Evolutionary conservation across 495 filamentous ascomycete species (phyloP).

Genomic region (Staphylotrichum longicolle): DNA sequence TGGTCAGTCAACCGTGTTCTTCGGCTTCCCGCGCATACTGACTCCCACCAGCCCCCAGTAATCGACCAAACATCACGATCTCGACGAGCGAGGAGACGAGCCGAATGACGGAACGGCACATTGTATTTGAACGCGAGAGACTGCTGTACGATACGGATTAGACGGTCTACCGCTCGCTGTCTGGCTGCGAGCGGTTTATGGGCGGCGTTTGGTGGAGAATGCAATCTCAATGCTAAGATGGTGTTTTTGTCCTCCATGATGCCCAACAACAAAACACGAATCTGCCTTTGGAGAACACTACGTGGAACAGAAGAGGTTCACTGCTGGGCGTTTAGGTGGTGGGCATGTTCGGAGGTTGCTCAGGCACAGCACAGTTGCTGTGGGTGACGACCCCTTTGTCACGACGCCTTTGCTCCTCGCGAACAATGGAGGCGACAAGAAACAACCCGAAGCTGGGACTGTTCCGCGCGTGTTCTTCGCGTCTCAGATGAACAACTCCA

Average conservation of each 20-base stretch:
- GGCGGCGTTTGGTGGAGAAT: slow-evolving; percentile 26
- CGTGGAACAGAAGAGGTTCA: too few relatives aligned
- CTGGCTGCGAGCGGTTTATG: slow-evolving; percentile 7
- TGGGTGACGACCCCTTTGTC: too few relatives aligned
- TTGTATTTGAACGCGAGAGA: background rate
- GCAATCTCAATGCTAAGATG: slow-evolving; percentile 21
- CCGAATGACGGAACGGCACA: background rate
- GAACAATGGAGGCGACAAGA: too few relatives aligned
- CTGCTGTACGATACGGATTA: slow-evolving; percentile 27
- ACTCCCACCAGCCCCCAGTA: slow-evolving; percentile 13
- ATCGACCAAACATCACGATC: slow-evolving; percentile 1
- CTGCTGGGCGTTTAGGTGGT: too few relatives aligned
- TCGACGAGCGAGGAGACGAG: background rate
- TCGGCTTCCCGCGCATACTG: slow-evolving; percentile 17
- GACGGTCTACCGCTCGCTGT: slow-evolving; percentile 11
- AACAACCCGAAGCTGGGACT: too few relatives aligned
- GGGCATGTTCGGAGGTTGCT: too few relatives aligned
- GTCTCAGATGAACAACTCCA: too few relatives aligned
- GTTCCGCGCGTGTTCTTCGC: too few relatives aligned
- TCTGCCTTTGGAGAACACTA: too few relatives aligned
- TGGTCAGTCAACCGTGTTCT: slow-evolving; percentile 17
- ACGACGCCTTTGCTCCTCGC: too few relatives aligned
- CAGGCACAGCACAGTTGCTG: too few relatives aligned
- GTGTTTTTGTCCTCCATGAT: background rate
- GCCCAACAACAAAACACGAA: too few relatives aligned